Evolutionary conservation across 306 rosid genomes (phyloP).

Genomic region (Geum urbanum): DNA sequence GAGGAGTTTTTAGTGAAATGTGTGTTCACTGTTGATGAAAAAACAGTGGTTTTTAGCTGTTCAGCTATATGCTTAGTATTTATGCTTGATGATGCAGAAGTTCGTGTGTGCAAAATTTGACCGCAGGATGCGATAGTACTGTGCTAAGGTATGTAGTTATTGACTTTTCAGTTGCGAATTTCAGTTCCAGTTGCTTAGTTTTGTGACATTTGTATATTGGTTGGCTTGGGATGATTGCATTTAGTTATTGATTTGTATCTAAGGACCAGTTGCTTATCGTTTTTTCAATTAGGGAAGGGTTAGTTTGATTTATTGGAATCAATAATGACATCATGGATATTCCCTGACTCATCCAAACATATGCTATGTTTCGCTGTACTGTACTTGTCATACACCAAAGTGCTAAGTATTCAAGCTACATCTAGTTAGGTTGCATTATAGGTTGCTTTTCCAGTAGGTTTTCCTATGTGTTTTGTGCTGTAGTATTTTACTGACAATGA

Average conservation of each 20-base stretch:
- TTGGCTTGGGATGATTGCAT: constrained; percentile 10
- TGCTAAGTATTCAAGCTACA: constrained; percentile 5
- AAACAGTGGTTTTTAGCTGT: background rate
- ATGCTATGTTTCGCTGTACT: background rate
- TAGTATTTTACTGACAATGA: constrained; percentile 35
- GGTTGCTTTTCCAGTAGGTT: constrained; percentile 2
- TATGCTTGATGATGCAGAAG: constrained; percentile 38
- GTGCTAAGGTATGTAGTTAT: constrained; percentile 52
- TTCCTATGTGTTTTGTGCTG: constrained; percentile 9
- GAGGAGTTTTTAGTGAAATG: background rate
- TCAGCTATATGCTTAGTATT: constrained; percentile 15
- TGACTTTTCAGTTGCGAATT: constrained; percentile 10
- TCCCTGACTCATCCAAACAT: background rate
- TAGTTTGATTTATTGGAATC: background rate
- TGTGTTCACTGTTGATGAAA: background rate
- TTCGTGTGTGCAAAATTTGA: constrained; percentile 31
- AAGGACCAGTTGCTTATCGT: background rate
- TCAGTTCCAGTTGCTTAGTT: constrained; percentile 11
- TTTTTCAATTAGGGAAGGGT: background rate
- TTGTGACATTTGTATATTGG: background rate
- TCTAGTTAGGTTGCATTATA: background rate
- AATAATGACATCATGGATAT: background rate
- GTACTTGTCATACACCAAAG: background rate
- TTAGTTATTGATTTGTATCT: background rate
- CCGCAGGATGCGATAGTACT: constrained; percentile 32